Evolutionary conservation across 2,329 filamentous ascomycete genomes (phyloP).

Genomic region (Alternaria tenuissima): DNA sequence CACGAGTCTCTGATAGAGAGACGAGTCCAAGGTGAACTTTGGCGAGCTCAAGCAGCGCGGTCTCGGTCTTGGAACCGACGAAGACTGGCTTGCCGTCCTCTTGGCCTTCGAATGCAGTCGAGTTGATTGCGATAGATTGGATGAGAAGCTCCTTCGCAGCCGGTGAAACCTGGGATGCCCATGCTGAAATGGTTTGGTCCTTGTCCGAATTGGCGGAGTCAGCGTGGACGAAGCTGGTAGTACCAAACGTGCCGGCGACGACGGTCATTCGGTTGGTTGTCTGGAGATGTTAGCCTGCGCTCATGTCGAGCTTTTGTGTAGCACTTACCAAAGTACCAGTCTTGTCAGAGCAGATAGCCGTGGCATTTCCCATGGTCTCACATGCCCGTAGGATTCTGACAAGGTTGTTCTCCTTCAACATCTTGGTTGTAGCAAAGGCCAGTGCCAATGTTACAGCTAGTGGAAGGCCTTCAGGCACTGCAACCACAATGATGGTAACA

Average conservation of each 20-base stretch:
- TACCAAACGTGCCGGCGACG: slow-evolving; percentile 50
- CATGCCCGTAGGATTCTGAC: slow-evolving; percentile 45
- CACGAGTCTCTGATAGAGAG: slow-evolving; percentile 58
- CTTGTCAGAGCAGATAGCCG: slow-evolving; percentile 49
- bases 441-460: slow-evolving; percentile 46
- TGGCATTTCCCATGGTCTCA: slow-evolving; percentile 49
- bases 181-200: slow-evolving; percentile 52
- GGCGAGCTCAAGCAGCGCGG: slow-evolving; percentile 61
- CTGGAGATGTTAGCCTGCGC: slow-evolving; percentile 14
- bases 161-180: slow-evolving; percentile 55
- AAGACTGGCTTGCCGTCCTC: slow-evolving; percentile 58
- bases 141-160: slow-evolving; percentile 41
- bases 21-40: slow-evolving; percentile 61
- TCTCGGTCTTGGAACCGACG: slow-evolving; percentile 66
- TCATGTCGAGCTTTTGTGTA: rapidly evolving
- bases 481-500: slow-evolving; percentile 54
- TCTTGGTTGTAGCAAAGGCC: slow-evolving; percentile 48
- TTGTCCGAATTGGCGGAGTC: slow-evolving; percentile 52
- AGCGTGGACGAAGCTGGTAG: slow-evolving; percentile 59
- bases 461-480: slow-evolving; percentile 53
- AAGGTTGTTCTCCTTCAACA: slow-evolving; percentile 49
- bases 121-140: slow-evolving; percentile 53
- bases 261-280: slow-evolving; percentile 55
- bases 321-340: slow-evolving; percentile 40
- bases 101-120: slow-evolving; percentile 62